phyloP scores from a whole-genome alignment of 345 rosid genomes.

The Brassica cretica region DNA sequence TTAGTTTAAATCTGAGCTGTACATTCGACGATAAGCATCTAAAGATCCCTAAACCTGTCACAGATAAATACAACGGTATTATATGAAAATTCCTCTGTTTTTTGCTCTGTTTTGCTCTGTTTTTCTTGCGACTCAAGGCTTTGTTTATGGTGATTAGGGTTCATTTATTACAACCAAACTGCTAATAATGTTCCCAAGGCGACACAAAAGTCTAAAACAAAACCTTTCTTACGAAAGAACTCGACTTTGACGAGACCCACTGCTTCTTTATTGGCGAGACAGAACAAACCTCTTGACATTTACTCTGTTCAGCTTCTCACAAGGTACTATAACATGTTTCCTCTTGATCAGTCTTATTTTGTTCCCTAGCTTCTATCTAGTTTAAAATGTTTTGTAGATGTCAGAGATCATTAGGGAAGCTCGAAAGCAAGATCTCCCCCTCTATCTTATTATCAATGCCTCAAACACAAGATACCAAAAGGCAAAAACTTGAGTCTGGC shows the following conservation, averaged over 20 bases:
- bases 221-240: constrained; percentile 41
- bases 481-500: constrained; percentile 87
- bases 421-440: constrained; percentile 43
- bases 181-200: constrained; percentile 24
- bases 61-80: constrained; percentile 30
- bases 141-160: constrained; percentile 29
- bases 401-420: constrained; percentile 38
- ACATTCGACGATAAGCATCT: constrained; percentile 23
- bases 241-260: constrained; percentile 84
- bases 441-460: constrained; percentile 39
- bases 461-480: constrained; percentile 57
- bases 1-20: constrained; percentile 30
- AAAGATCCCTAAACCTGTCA: constrained; percentile 21
- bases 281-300: constrained; percentile 45
- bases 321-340: constrained; percentile 37
- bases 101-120: constrained; percentile 16
- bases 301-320: constrained; percentile 43
- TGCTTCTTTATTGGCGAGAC: constrained; percentile 83
- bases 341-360: not conserved
- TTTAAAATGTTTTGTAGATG: constrained; percentile 41
- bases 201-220: constrained; percentile 25
- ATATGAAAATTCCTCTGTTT: not conserved
- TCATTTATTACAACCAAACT: constrained; percentile 25
- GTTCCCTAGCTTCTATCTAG: not conserved
- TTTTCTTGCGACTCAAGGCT: constrained; percentile 22